Conservation (phyloP, 768 basidiomycete genomes). For the Agaricus sinodeliciosus region DNA sequence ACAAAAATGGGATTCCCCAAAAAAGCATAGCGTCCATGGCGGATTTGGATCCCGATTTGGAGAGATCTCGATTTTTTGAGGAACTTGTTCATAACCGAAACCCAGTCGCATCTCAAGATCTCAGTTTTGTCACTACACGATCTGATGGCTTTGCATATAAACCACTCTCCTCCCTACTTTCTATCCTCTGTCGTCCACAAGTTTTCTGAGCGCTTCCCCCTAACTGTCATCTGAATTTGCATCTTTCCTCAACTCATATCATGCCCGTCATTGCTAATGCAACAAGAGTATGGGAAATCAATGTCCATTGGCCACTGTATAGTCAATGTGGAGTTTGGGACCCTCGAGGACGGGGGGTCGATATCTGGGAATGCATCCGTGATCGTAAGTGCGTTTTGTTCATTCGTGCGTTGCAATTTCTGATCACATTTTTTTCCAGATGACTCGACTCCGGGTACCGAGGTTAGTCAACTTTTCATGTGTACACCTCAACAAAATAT, state of each 20-base stretch:
- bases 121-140: background rate
- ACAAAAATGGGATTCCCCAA: background rate
- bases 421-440: constrained; percentile 30
- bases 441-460: constrained; percentile 49
- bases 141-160: constrained; percentile 10
- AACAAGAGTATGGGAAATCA: constrained; percentile 65
- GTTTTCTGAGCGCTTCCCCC: background rate
- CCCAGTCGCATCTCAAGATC: background rate
- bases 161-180: constrained; percentile 4
- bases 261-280: constrained; percentile 57
- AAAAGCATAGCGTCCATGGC: background rate
- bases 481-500: background rate
- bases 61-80: constrained; percentile 5
- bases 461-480: constrained; percentile 18
- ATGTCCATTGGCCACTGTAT: constrained; percentile 56
- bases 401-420: background rate
- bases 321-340: constrained; percentile 74
- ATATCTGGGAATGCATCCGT: constrained; percentile 70
- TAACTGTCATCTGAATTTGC: constrained; percentile 7
- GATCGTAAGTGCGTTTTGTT: constrained; percentile 44
- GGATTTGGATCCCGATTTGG: constrained; percentile 8
- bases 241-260: constrained; percentile 1
- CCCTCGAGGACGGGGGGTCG: constrained; percentile 55
- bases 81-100: background rate
- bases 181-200: constrained; percentile 1